Evolutionary conservation across 768 basidiomycete genomes (phyloP).

Genomic region (Panaeolus cyanescens): DNA sequence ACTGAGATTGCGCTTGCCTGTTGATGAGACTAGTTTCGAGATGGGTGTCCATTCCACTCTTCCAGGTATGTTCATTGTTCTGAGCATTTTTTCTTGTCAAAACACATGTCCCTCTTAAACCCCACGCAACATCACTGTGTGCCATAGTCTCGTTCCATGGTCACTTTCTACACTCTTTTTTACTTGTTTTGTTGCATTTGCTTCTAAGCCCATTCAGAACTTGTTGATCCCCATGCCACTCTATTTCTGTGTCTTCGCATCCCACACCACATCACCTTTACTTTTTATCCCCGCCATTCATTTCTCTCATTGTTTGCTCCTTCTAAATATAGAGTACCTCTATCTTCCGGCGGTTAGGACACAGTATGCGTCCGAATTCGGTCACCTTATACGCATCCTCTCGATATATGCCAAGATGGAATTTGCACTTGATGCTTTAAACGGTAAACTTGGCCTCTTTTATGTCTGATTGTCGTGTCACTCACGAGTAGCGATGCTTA

Average conservation of each 20-base stretch:
- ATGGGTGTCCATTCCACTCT: conserved; percentile 60
- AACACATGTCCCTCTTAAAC: conserved; percentile 16
- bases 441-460: conserved; percentile 37
- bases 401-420: conserved; percentile 67
- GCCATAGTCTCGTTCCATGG: not conserved
- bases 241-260: conserved; percentile 21
- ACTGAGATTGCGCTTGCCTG: conserved; percentile 67
- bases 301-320: conserved; percentile 17
- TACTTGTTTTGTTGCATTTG: conserved; percentile 17
- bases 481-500: conserved; percentile 2
- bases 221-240: conserved; percentile 20
- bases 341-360: conserved; percentile 62
- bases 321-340: conserved; percentile 59
- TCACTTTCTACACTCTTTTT: conserved; percentile 5
- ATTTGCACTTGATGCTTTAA: conserved; percentile 50
- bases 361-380: conserved; percentile 70
- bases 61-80: conserved; percentile 42
- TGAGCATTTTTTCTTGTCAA: conserved; percentile 8
- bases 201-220: conserved; percentile 21
- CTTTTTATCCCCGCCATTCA: conserved; percentile 15
- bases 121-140: conserved; percentile 11
- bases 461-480: conserved; percentile 13
- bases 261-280: conserved; percentile 18
- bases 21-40: conserved; percentile 82
- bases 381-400: conserved; percentile 72